A percentile compares a stretch with the other conserved stretches of the same genome.
Evolutionary conservation across 202 grass and related monocot species (phyloP).

Genomic region (Digitaria exilis): DNA sequence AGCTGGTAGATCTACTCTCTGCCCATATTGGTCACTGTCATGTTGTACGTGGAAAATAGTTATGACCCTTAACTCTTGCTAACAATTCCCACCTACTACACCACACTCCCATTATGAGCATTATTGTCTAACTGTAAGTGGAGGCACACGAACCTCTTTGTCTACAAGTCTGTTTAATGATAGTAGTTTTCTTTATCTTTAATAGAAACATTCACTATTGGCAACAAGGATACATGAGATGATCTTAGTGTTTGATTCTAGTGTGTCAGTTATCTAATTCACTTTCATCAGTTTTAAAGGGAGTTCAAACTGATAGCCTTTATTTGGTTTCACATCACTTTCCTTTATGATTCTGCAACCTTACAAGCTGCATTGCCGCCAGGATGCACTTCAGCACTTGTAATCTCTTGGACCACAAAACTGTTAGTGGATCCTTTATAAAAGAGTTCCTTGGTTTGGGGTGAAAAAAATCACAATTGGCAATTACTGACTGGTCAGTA

Average conservation of each 20-base stretch:
- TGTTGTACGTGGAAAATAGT: background rate
- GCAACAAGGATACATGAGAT: background rate
- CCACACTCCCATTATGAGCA: slow-evolving; percentile 7
- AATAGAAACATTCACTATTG: background rate
- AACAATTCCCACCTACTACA: slow-evolving; percentile 1
- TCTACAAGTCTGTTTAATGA: slow-evolving; percentile 16
- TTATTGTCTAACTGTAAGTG: slow-evolving; percentile 30
- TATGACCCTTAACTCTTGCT: slow-evolving; percentile 27
- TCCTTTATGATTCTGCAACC: background rate
- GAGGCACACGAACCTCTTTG: background rate
- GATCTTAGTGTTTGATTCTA: background rate
- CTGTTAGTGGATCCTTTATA: background rate
- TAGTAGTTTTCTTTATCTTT: slow-evolving; percentile 1
- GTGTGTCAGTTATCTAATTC: background rate
- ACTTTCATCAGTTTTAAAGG: background rate
- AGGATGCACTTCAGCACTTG: background rate
- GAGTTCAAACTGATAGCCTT: background rate
- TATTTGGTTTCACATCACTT: background rate
- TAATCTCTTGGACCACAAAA: background rate
- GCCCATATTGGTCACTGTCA: background rate
- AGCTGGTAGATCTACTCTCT: background rate
- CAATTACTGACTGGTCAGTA: background rate
- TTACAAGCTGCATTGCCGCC: background rate
- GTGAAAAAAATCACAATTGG: background rate
- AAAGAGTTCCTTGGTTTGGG: background rate